Percentiles rank a stretch among this genome's conserved stretches.
These are phyloP conservation scores for Aurantiochytrium sp. DNA, from an alignment of 108 stramenopile genomes.

Conservation along the genomic window DNA sequence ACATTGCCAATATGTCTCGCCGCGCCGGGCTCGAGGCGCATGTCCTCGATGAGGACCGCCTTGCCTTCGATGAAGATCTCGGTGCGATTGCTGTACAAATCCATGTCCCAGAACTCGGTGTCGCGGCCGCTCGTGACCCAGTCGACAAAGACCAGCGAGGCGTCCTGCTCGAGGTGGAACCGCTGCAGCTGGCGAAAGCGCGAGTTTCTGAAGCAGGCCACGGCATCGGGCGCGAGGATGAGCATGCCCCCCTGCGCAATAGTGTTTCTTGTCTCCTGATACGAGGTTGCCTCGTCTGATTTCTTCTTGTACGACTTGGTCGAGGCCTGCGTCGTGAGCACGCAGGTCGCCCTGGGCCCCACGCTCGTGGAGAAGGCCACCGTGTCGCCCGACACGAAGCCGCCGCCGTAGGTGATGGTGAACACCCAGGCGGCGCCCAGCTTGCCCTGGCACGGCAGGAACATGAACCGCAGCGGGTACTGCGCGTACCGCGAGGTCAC, in stretches of 20 bases:
- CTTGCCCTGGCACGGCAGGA: not conserved
- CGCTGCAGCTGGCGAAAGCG: not conserved
- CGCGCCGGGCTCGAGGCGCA: constrained; percentile 1
- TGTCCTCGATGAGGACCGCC: not conserved
- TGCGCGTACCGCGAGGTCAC: not conserved
- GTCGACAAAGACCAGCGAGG: not conserved
- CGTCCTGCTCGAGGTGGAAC: not conserved
- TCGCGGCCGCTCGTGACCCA: constrained; percentile 8
- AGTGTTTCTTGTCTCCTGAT: not conserved
- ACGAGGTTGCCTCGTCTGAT: not conserved
- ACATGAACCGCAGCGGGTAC: constrained; percentile 27
- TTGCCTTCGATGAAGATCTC: not conserved
- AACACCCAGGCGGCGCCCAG: not conserved
- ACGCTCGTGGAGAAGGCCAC: not conserved
- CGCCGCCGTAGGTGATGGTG: constrained; percentile 1
- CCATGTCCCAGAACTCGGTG: constrained; percentile 4
- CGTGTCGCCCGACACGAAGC: not conserved
- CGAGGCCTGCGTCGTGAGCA: not conserved
- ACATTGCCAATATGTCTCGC: not conserved
- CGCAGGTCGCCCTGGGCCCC: not conserved
- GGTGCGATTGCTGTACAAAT: not conserved
- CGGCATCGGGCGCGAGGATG: not conserved
- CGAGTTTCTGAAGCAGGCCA: not conserved
- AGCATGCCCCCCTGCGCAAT: not conserved
- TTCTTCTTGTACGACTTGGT: constrained; percentile 14